These are phyloP conservation scores for Nemania abortiva DNA, from an alignment of 2,329 filamentous ascomycete species.

Conservation along the genomic window DNA sequence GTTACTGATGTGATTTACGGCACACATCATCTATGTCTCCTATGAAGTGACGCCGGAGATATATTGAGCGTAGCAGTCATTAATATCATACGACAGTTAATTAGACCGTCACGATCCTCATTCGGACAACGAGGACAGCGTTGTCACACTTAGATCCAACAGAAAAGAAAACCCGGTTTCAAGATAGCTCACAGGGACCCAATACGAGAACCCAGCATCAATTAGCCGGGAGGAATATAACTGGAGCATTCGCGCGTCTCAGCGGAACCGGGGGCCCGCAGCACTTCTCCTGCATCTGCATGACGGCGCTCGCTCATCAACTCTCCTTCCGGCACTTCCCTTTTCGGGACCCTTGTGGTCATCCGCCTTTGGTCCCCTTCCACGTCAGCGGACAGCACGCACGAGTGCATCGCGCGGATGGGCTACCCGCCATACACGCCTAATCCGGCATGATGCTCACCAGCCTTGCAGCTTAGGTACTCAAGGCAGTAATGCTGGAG, in stretches of 20 bases:
- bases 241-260: slow-evolving; percentile 20
- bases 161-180: neutral
- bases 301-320: slow-evolving; percentile 14
- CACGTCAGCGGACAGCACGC: slow-evolving; percentile 16
- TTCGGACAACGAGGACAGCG: neutral
- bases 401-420: slow-evolving; percentile 16
- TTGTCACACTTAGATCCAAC: neutral
- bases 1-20: neutral
- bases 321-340: slow-evolving; percentile 35
- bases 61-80: slow-evolving; percentile 1
- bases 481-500: slow-evolving; percentile 25
- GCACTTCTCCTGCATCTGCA: slow-evolving; percentile 18
- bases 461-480: slow-evolving; percentile 21
- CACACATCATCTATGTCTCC: neutral
- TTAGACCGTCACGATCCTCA: neutral
- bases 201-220: slow-evolving; percentile 14
- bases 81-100: neutral
- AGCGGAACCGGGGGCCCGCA: slow-evolving; percentile 33
- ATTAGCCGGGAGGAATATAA: slow-evolving; percentile 28
- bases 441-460: slow-evolving; percentile 8
- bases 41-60: neutral
- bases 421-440: slow-evolving; percentile 7
- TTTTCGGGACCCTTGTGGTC: slow-evolving; percentile 19
- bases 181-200: neutral
- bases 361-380: neutral